Base-by-base conservation (phyloP, 2,329 filamentous ascomycete genomes). In the Fusarium brachygibbosum region DNA sequence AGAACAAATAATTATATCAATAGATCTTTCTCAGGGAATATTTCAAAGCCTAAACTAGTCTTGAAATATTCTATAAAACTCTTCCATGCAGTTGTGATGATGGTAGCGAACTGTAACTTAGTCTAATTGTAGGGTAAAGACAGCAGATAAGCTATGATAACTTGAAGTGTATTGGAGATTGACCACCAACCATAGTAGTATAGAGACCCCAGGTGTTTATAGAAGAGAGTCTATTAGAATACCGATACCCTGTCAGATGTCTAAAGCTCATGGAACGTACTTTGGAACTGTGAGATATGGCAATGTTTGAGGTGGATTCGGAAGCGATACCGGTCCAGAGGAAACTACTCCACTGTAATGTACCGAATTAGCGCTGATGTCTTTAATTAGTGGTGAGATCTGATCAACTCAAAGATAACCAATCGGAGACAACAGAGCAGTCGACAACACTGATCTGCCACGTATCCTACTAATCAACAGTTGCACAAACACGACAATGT, bases 291-390 rank as follows among this genome's bases (percentile, higher is more conserved):
- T n/a, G n/a, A n/a, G n/a, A n/a, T n/a, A 37, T n/a, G n/a, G 10
- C 38, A 41, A 23, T 9, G 9, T 41, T 13, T 6, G 13, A 14
- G 35, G 28, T 41, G 34, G 28, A 28, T 23, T 19, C 16, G 35
- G 55, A 16, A 28, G 19, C 11, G 25, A 28, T 38, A 37, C 55
- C 42, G 55, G 58, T 9, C 14, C 17, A 61, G 49, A n/a, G 58
- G 42, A 48, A 35, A 49, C 6, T 23, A 19, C 46, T 25, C 29
- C 32, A 37, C 23, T 50, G 17, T 10, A n/a, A 17, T 3, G 21
- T 23, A 29, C 12, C 25, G 11, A 40, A 28, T 21, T 28, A 51
- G 48, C 48, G 23, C 23, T 51, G 48, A 23, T 19, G 19, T 16
- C 32, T 11, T 6, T 13, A 11, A 34, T 8, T 25, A 25, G n/a